Evolutionary conservation across 805 yeast species (phyloP), one percentile per base, ranked within the genome.

Genomic region (Diddensiella transvaalensis): DNA sequence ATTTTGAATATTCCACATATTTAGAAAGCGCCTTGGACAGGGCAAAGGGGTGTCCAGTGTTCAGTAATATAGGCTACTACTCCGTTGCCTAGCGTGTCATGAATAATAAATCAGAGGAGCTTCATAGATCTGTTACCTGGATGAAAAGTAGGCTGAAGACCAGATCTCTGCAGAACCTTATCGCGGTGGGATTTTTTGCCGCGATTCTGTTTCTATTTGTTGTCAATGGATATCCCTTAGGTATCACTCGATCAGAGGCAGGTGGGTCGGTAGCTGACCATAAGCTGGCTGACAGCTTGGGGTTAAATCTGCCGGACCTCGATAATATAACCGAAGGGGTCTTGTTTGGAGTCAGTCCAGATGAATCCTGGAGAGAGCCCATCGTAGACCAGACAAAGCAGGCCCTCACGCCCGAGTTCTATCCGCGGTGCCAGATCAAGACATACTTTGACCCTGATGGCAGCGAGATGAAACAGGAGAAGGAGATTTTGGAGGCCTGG

Each of bases 401-500:
- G 22, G 41, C 15, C 22, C 21, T 21, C 6, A 18, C 21, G 10
- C 41, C 41, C 5, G 15, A 18, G 10, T 23, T 13, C 11, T 13
- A 21, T 17, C 37, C 50, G 3, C 26, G 51, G 18, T 37, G 47
- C 17, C 46, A 35, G 6, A 44, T 51, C 35, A 45, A 46, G 29
- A 55, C 58, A 1, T 57, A 50, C 44, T 19, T 29, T 22, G 50
- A 44, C n/a, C 40, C 44, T 4, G 39, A 22, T 11, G 37, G 32
- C 8, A 39, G 40, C 5, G 26, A 18, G 6, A 17, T 40, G 1
- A 38, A 46, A n/a, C 46, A 19, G 13, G 65, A 60, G 47, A 40
- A 8, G 17, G 47, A 42, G 4, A 48, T 59, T 8, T 24, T 61
- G 8, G 40, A 52, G 6, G 52, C 51, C 2, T 62, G 66, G 66